phyloP scores from a whole-genome alignment of 2,329 filamentous ascomycete genomes.

The Fusarium verrucosum region DNA sequence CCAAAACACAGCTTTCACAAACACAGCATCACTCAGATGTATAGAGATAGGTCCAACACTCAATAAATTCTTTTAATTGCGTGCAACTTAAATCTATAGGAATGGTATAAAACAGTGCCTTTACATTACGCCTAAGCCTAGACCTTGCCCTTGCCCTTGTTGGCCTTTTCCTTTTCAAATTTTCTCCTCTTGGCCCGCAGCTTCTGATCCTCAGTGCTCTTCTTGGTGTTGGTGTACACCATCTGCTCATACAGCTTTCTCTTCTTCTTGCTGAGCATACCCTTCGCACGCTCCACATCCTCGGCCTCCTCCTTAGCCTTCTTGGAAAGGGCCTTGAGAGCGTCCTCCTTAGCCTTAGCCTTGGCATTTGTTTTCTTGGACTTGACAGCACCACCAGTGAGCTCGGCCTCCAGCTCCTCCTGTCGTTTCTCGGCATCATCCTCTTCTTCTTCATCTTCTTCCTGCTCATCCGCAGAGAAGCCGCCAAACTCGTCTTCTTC shows the following conservation, averaged over 20 bases:
- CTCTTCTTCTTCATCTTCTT: conserved; percentile 62
- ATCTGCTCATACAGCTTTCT: conserved; percentile 97
- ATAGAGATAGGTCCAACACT: not conserved
- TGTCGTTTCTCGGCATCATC: conserved; percentile 80
- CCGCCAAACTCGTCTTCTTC: conserved; percentile 60
- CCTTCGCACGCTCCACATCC: conserved; percentile 91
- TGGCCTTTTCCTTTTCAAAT: conserved; percentile 73
- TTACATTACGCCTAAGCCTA: conserved; percentile 51
- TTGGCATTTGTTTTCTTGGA: conserved; percentile 59
- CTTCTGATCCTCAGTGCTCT: conserved; percentile 88
- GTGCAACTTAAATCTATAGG: conserved; percentile 43
- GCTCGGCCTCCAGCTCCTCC: conserved; percentile 90
- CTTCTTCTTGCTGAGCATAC: conserved; percentile 99
- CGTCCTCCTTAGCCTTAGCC: conserved; percentile 73
- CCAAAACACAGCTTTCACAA: not conserved
- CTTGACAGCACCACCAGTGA: conserved; percentile 72
- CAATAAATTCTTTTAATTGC: conserved; percentile 34
- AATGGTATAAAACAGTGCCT: conserved; percentile 45
- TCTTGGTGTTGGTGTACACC: conserved; percentile 93
- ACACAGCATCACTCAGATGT: not conserved
- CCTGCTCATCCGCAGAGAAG: conserved; percentile 59
- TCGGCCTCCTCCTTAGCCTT: conserved; percentile 81
- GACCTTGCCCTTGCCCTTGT: conserved; percentile 55
- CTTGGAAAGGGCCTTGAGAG: conserved; percentile 73
- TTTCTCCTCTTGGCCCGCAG: conserved; percentile 89